Percentiles rank a stretch among this genome's conserved stretches.
Conservation (phyloP, 352 stramenopile species). For the Phytophthora ohioensis region DNA sequence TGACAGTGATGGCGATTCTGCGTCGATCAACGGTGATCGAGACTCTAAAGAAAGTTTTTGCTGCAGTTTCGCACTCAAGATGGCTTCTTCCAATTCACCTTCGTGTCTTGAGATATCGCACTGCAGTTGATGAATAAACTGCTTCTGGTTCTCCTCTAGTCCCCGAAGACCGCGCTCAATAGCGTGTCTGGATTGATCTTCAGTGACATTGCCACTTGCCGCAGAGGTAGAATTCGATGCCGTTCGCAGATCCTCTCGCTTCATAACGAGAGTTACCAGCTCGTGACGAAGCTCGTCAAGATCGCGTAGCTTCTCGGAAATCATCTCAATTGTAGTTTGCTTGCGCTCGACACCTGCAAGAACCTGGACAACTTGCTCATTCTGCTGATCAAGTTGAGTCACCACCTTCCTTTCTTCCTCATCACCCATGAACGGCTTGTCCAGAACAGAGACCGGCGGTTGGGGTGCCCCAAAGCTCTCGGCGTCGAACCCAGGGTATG, state of each 20-base stretch:
- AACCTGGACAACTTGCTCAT: conserved; percentile 51
- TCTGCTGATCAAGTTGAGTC: conserved; percentile 64
- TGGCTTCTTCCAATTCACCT: conserved; percentile 53
- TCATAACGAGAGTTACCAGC: conserved; percentile 72
- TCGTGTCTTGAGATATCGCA: conserved; percentile 61
- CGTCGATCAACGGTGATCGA: conserved; percentile 31
- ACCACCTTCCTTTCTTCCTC: conserved; percentile 65
- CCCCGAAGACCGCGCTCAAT: conserved; percentile 62
- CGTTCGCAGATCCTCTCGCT: conserved; percentile 63
- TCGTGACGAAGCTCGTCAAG: conserved; percentile 80
- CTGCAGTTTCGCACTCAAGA: conserved; percentile 48
- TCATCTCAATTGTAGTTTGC: conserved; percentile 64
- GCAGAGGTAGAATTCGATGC: conserved; percentile 25
- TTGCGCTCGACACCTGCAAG: conserved; percentile 67
- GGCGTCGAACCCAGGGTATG: conserved; percentile 27
- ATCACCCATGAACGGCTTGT: conserved; percentile 68
- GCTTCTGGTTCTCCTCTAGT: conserved; percentile 69
- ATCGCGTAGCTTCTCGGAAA: conserved; percentile 72
- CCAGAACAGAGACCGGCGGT: not conserved
- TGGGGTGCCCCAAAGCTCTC: conserved; percentile 25
- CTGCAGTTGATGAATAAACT: conserved; percentile 61
- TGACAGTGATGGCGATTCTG: conserved; percentile 18
- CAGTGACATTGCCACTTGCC: conserved; percentile 22
- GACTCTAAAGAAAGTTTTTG: conserved; percentile 45
- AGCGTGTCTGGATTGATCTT: conserved; percentile 47